Percentiles rank a stretch among this genome's conserved stretches.
Evolutionary conservation across 139 green algal species (phyloP).

Genomic region (Volvox africanus): DNA sequence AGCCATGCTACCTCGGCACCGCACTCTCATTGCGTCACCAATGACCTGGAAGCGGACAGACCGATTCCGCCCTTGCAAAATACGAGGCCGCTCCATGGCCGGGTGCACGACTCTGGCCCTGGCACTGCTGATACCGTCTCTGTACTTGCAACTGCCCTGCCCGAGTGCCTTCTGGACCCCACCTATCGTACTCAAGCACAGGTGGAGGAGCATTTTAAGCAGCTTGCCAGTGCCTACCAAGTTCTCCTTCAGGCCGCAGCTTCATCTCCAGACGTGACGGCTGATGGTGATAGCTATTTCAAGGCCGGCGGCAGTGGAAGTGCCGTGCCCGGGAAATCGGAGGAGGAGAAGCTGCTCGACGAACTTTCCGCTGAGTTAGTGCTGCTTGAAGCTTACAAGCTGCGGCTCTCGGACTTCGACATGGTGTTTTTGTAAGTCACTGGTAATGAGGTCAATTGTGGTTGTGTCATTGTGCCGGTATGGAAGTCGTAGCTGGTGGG

Average conservation of each 20-base stretch:
- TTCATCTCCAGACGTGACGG: background rate
- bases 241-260: background rate
- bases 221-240: constrained; percentile 1
- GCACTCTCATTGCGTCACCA: no score
- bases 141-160: background rate
- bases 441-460: background rate
- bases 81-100: background rate
- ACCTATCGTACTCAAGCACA: background rate
- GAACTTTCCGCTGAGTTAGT: constrained; percentile 24
- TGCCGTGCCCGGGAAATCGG: background rate
- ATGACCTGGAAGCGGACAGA: background rate
- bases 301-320: background rate
- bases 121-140: no score
- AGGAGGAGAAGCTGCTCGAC: constrained; percentile 20
- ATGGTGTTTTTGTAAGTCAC: constrained; percentile 28
- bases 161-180: background rate
- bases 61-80: background rate
- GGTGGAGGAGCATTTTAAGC: constrained; percentile 27
- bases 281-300: background rate
- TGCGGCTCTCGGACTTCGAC: constrained; percentile 42
- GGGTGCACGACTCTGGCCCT: background rate
- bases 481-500: background rate
- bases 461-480: background rate
- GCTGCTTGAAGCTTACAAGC: background rate
- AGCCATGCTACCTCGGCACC: background rate